Conservation (phyloP, 73 alveolate species). For the Symbiodinium natans region DNA sequence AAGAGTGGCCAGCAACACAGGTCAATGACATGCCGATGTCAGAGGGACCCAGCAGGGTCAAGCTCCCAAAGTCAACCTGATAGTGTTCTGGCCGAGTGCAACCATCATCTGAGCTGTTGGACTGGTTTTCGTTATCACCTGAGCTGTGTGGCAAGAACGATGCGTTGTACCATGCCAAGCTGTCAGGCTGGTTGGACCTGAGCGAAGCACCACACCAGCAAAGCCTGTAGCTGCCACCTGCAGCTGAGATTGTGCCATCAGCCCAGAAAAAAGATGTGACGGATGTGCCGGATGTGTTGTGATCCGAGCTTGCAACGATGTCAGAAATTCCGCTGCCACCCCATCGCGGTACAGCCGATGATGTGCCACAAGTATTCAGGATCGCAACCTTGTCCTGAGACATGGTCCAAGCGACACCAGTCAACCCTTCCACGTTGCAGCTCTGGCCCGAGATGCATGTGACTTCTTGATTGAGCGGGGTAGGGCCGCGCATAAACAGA, state of each 20-base stretch:
- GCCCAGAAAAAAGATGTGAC: not conserved
- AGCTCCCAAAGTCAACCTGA: not conserved
- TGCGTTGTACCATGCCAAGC: not conserved
- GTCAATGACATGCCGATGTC: not conserved
- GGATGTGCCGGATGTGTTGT: not conserved
- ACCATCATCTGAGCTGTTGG: not conserved
- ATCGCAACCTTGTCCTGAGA: not conserved
- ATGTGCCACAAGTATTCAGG: conserved; percentile 33
- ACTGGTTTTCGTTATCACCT: not conserved
- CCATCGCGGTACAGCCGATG: not conserved
- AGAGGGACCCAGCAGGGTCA: not conserved
- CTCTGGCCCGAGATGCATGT: conserved; percentile 34
- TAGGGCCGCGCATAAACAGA: conserved; percentile 11
- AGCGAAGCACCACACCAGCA: conserved; percentile 34
- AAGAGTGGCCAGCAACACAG: conserved; percentile 23
- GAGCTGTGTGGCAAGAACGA: not conserved
- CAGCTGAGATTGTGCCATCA: not conserved
- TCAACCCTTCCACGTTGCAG: not conserved
- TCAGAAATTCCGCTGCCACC: conserved; percentile 3
- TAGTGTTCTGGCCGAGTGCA: not conserved
- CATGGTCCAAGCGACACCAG: not conserved
- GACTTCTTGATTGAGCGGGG: conserved; percentile 32
- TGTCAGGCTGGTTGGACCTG: not conserved
- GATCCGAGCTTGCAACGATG: not conserved
- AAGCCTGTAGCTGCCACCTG: conserved; percentile 36